phyloP scores from a whole-genome alignment of 2,329 filamentous ascomycete species.

The Epichloe aotearoae region DNA sequence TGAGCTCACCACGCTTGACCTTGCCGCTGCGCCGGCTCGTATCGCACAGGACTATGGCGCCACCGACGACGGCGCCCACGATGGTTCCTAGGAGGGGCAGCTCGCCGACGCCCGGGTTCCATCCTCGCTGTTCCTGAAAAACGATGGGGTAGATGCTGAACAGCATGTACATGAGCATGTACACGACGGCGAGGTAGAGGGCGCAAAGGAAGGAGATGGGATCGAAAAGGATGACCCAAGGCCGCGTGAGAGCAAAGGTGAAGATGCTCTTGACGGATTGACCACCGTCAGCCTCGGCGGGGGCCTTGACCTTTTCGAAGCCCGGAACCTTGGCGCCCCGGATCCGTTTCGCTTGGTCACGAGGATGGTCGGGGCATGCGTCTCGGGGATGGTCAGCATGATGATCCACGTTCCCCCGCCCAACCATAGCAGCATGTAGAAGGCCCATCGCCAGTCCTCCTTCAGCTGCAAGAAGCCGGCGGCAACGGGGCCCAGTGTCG shows the following conservation, averaged over 20 bases:
- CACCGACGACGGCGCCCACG: constrained; percentile 33
- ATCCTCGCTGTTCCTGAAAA: constrained; percentile 37
- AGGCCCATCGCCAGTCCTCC: constrained; percentile 40
- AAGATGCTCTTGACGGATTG: constrained; percentile 31
- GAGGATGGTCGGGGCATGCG: constrained; percentile 36
- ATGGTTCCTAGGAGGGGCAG: constrained; percentile 37
- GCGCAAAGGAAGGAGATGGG: constrained; percentile 38
- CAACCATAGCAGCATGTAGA: constrained; percentile 34
- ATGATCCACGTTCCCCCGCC: constrained; percentile 25
- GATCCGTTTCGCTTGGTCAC: constrained; percentile 37
- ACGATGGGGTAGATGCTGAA: constrained; percentile 45
- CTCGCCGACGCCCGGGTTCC: constrained; percentile 39
- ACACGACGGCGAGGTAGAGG: constrained; percentile 39
- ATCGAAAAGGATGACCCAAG: constrained; percentile 41
- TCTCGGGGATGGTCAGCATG: constrained; percentile 48
- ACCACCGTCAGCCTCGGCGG: constrained; percentile 31
- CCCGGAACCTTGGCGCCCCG: constrained; percentile 33
- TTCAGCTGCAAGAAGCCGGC: constrained; percentile 44
- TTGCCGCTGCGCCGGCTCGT: constrained; percentile 25
- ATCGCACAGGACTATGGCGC: constrained; percentile 25
- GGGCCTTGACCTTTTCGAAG: constrained; percentile 37
- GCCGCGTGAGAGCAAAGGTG: constrained; percentile 37
- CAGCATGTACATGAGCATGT: constrained; percentile 42
- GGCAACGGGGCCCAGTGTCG: constrained; percentile 39
- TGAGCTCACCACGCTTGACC: constrained; percentile 22